Conservation (phyloP, 441 rosid genomes). For the Arabidopsis hybrid region DNA sequence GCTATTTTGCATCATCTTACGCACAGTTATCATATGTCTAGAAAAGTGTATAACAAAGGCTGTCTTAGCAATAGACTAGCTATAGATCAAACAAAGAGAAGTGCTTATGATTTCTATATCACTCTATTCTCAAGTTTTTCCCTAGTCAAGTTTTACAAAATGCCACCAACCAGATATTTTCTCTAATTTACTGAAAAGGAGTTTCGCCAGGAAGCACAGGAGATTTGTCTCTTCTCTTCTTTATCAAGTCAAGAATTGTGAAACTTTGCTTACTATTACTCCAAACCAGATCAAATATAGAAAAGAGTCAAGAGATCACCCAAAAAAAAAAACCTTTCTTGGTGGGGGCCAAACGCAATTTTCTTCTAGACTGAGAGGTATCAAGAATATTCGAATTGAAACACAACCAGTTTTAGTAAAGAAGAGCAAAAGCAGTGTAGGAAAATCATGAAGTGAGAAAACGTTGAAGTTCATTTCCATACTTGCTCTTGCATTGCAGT, state of each 20-base stretch:
- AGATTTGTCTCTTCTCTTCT: constrained; percentile 1
- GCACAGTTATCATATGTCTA: neutral
- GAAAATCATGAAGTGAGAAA: constrained; percentile 6
- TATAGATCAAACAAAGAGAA: neutral
- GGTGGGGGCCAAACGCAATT: constrained; percentile 22
- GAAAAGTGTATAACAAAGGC: neutral
- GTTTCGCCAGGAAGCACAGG: neutral
- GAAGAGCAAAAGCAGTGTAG: constrained; percentile 4
- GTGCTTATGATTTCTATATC: neutral
- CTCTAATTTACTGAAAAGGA: neutral
- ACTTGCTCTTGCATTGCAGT: too few species aligned
- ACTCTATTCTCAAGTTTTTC: neutral
- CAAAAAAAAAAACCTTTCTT: neutral
- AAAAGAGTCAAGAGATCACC: neutral
- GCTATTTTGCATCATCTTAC: neutral
- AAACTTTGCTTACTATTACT: constrained; percentile 13
- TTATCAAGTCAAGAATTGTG: constrained; percentile 23
- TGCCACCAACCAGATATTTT: neutral
- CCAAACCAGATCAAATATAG: neutral
- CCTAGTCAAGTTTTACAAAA: neutral
- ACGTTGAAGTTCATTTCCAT: constrained; percentile 1
- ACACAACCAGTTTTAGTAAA: neutral
- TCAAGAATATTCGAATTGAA: constrained; percentile 21
- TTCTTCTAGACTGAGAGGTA: constrained; percentile 2
- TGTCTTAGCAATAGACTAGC: neutral